Percentiles rank a stretch among this genome's conserved stretches.
These are phyloP conservation scores for Abortiporus biennis DNA, from an alignment of 1,284 basidiomycete genomes.

Conservation along the genomic window DNA sequence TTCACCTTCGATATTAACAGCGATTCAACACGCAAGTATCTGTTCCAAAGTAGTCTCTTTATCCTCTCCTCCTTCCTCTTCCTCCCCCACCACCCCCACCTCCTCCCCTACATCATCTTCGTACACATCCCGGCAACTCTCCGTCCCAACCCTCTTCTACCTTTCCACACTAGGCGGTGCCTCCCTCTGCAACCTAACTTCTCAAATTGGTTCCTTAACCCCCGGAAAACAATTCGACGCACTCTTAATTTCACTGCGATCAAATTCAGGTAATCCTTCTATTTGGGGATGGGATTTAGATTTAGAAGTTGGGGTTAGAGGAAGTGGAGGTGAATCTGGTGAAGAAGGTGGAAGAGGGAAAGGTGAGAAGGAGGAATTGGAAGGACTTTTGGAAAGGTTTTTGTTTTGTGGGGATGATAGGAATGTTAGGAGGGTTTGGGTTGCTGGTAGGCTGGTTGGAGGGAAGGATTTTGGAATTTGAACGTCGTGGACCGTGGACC, in stretches of 20 bases:
- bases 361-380: slow-evolving; percentile 27
- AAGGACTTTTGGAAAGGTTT: slow-evolving; percentile 62
- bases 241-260: slow-evolving; percentile 54
- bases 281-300: slow-evolving; percentile 49
- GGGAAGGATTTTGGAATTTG: slow-evolving; percentile 35
- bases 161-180: slow-evolving; percentile 94
- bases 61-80: slow-evolving; percentile 24
- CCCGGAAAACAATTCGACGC: slow-evolving; percentile 91
- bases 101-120: slow-evolving; percentile 9
- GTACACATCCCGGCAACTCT: slow-evolving; percentile 63
- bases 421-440: slow-evolving; percentile 83
- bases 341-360: slow-evolving; percentile 14
- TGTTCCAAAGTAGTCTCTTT: slow-evolving; percentile 70
- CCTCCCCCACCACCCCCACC: slow-evolving; percentile 4
- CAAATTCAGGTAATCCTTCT: slow-evolving; percentile 50
- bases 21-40: slow-evolving; percentile 78
- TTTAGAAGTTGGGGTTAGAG: slow-evolving; percentile 21
- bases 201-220: slow-evolving; percentile 74
- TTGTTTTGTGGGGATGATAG: slow-evolving; percentile 85
- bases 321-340: slow-evolving; percentile 8
- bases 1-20: slow-evolving; percentile 78
- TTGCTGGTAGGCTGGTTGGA: slow-evolving; percentile 76
- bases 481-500: neutral
- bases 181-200: slow-evolving; percentile 68
- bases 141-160: slow-evolving; percentile 77